phyloP scores from a whole-genome alignment of 345 rosid species.

The Citrus mangshanensis region DNA sequence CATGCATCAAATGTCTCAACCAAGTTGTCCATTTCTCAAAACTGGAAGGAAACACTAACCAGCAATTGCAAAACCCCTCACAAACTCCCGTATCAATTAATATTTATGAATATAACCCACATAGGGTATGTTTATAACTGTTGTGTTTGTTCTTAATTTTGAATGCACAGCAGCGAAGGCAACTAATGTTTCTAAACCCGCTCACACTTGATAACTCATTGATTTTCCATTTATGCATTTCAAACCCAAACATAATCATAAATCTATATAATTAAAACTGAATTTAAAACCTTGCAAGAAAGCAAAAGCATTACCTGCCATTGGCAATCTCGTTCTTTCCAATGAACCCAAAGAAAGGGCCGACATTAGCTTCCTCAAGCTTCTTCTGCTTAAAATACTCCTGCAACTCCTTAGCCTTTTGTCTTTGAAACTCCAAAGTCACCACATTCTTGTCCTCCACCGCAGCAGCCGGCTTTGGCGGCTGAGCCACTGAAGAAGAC shows the following conservation, averaged over 20 bases:
- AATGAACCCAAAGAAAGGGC: slow-evolving; percentile 89
- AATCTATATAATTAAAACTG: neutral
- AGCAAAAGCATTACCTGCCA: slow-evolving; percentile 59
- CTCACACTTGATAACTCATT: neutral
- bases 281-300: neutral
- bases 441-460: slow-evolving; percentile 35
- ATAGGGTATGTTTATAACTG: too few species aligned
- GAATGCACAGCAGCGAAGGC: neutral
- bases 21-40: neutral
- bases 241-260: neutral
- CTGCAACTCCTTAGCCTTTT: slow-evolving; percentile 86
- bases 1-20: neutral
- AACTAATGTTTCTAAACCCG: neutral
- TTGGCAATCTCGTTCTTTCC: slow-evolving; percentile 85
- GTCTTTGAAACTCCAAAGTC: slow-evolving; percentile 88
- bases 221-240: neutral
- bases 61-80: neutral
- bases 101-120: neutral
- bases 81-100: neutral
- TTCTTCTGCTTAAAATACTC: slow-evolving; percentile 85
- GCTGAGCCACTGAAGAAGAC: slow-evolving; percentile 15
- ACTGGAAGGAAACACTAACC: neutral
- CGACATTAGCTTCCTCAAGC: slow-evolving; percentile 79
- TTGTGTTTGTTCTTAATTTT: too few species aligned
- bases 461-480: slow-evolving; percentile 27